Conservation (phyloP, 108 stramenopile species). For the Stephanodiscus minutulus region DNA sequence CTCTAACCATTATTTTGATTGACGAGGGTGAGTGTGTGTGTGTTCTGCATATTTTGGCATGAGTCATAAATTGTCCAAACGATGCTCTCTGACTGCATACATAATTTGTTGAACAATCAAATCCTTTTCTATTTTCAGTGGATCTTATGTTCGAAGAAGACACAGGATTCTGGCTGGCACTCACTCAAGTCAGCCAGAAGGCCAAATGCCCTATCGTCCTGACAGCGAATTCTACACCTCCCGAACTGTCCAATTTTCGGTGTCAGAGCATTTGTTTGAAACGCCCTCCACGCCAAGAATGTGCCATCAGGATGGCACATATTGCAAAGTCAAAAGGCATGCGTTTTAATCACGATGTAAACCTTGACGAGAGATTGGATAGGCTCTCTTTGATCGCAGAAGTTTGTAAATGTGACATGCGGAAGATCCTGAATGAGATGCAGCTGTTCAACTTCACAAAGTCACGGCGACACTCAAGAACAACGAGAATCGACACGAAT, state of each 20-base stretch:
- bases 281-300: conserved; percentile 61
- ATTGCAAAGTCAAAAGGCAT: conserved; percentile 48
- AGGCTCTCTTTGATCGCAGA: conserved; percentile 49
- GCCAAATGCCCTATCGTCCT: conserved; percentile 84
- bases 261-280: conserved; percentile 38
- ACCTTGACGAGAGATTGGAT: conserved; percentile 13
- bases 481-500: background rate
- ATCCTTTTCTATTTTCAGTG: conserved; percentile 33
- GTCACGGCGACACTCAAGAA: background rate
- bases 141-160: conserved; percentile 79
- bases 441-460: conserved; percentile 45
- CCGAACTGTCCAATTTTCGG: conserved; percentile 31
- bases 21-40: conserved; percentile 64
- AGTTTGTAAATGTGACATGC: conserved; percentile 60
- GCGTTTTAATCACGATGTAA: conserved; percentile 18
- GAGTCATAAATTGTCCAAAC: background rate
- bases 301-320: conserved; percentile 45
- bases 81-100: background rate
- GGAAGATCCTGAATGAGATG: conserved; percentile 66
- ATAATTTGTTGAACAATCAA: background rate
- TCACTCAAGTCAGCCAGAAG: conserved; percentile 58
- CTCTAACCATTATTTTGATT: conserved; percentile 73
- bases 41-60: background rate
- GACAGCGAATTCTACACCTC: conserved; percentile 60
- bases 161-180: conserved; percentile 79